A percentile compares a stretch with the other conserved stretches of the same genome.
Conservation (phyloP, 257 asterid species). For the Galeopsis tetrahit region DNA sequence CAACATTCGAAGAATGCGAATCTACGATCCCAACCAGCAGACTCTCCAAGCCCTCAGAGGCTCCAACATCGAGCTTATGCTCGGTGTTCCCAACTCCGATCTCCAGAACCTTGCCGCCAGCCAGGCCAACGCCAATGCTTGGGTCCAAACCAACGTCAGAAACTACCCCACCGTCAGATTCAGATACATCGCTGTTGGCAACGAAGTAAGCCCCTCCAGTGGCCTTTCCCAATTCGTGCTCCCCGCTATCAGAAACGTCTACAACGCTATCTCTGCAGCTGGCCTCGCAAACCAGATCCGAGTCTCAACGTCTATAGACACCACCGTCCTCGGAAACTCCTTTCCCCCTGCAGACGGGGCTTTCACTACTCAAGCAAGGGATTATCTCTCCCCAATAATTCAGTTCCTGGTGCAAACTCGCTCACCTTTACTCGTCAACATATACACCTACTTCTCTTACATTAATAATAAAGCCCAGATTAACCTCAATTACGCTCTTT, state of each 20-base stretch:
- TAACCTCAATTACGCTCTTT: constrained; percentile 30
- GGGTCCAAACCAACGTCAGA: constrained; percentile 58
- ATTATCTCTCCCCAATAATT: constrained; percentile 29
- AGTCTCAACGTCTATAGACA: constrained; percentile 39
- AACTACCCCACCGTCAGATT: constrained; percentile 49
- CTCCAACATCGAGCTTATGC: constrained; percentile 42
- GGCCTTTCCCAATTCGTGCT: constrained; percentile 35
- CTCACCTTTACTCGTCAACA: constrained; percentile 38
- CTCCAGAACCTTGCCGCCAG: constrained; percentile 43
- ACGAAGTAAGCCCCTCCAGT: constrained; percentile 48
- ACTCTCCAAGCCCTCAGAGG: constrained; percentile 45
- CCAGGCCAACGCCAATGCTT: constrained; percentile 58
- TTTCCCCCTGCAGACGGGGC: constrained; percentile 42
- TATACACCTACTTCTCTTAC: constrained; percentile 47
- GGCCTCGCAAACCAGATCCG: constrained; percentile 33
- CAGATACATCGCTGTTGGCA: constrained; percentile 61
- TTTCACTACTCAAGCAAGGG: constrained; percentile 24
- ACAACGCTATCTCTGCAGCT: constrained; percentile 32
- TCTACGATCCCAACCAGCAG: constrained; percentile 42
- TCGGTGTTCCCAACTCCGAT: constrained; percentile 52
- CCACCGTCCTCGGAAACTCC: constrained; percentile 29
- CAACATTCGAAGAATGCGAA: constrained; percentile 47
- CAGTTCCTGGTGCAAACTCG: constrained; percentile 16
- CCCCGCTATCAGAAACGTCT: constrained; percentile 38
- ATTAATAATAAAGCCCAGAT: constrained; percentile 11